Percentiles rank a stretch among this genome's conserved stretches.
These are phyloP conservation scores for Geotrichum phurueaensis DNA, from an alignment of 1,139 yeast species.

Conservation along the genomic window DNA sequence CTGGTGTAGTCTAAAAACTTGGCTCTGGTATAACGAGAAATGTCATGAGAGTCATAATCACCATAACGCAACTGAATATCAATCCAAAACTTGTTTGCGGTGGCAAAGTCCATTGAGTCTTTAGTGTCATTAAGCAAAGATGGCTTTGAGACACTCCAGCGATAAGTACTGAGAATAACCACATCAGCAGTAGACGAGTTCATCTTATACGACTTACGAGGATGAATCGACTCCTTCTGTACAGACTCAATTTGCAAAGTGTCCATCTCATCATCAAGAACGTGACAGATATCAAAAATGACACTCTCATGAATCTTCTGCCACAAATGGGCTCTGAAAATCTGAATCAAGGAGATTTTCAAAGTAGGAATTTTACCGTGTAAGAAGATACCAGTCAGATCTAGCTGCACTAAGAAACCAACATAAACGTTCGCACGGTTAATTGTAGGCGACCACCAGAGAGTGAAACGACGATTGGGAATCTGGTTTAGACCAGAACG, in stretches of 20 bases:
- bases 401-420: slow-evolving; percentile 93
- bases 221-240: slow-evolving; percentile 89
- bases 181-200: slow-evolving; percentile 93
- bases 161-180: slow-evolving; percentile 64
- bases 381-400: slow-evolving; percentile 89
- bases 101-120: slow-evolving; percentile 38
- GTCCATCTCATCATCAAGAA: slow-evolving; percentile 81
- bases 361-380: slow-evolving; percentile 98
- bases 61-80: slow-evolving; percentile 95
- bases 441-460: slow-evolving; percentile 99
- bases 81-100: slow-evolving; percentile 80
- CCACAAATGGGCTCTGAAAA: slow-evolving; percentile 97
- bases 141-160: slow-evolving; percentile 84
- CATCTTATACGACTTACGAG: slow-evolving; percentile 96
- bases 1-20: slow-evolving; percentile 89
- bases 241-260: slow-evolving; percentile 79
- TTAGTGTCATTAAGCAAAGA: slow-evolving; percentile 53
- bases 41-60: slow-evolving; percentile 96
- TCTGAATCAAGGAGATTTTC: slow-evolving; percentile 90
- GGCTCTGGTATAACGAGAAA: slow-evolving; percentile 88
- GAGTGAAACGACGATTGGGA: slow-evolving; percentile 92
- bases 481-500: slow-evolving; percentile 95
- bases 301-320: slow-evolving; percentile 96
- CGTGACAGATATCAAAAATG: slow-evolving; percentile 89
- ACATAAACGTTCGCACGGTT: slow-evolving; percentile 97